phyloP scores from a whole-genome alignment of 345 rosid species.

The Cardamine resedifolia region DNA sequence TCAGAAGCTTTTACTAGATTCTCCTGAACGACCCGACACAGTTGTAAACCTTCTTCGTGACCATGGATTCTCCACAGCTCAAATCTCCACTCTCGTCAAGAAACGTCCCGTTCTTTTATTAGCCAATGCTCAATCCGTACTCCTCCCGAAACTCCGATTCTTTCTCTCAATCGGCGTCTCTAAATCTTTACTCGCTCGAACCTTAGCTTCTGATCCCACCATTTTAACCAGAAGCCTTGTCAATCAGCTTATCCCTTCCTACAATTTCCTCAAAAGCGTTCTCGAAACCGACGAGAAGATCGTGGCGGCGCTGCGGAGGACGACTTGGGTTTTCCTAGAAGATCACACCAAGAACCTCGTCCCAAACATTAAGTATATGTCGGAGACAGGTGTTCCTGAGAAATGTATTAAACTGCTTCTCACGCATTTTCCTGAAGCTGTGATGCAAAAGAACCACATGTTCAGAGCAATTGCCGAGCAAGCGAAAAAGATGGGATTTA shows the following conservation, averaged over 20 bases:
- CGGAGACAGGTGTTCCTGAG: slow-evolving; percentile 40
- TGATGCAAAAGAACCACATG: slow-evolving; percentile 41
- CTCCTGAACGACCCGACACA: slow-evolving; percentile 37
- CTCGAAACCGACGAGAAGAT: slow-evolving; percentile 36
- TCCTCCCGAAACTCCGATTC: slow-evolving; percentile 48
- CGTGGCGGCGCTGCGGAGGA: slow-evolving; percentile 37
- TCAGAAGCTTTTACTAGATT: slow-evolving; percentile 34
- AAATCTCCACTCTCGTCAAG: slow-evolving; percentile 40
- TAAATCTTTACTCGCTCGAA: slow-evolving; percentile 32
- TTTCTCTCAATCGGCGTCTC: slow-evolving; percentile 45
- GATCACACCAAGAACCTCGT: slow-evolving; percentile 45
- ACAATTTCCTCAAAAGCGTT: slow-evolving; percentile 43
- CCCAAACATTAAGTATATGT: slow-evolving; percentile 44
- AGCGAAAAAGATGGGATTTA: slow-evolving; percentile 53
- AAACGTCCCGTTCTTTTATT: slow-evolving; percentile 41
- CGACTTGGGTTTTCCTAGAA: slow-evolving; percentile 47
- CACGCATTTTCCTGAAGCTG: slow-evolving; percentile 53
- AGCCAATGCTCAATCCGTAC: slow-evolving; percentile 31
- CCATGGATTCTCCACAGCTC: slow-evolving; percentile 42
- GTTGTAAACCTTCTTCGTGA: slow-evolving; percentile 43
- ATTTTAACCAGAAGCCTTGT: slow-evolving; percentile 42
- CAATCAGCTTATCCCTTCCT: slow-evolving; percentile 44
- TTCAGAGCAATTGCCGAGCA: slow-evolving; percentile 38
- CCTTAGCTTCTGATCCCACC: slow-evolving; percentile 35
- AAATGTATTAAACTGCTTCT: slow-evolving; percentile 43